Conservation (phyloP, 495 filamentous ascomycete genomes). For the Hypoxylon fuscum region DNA sequence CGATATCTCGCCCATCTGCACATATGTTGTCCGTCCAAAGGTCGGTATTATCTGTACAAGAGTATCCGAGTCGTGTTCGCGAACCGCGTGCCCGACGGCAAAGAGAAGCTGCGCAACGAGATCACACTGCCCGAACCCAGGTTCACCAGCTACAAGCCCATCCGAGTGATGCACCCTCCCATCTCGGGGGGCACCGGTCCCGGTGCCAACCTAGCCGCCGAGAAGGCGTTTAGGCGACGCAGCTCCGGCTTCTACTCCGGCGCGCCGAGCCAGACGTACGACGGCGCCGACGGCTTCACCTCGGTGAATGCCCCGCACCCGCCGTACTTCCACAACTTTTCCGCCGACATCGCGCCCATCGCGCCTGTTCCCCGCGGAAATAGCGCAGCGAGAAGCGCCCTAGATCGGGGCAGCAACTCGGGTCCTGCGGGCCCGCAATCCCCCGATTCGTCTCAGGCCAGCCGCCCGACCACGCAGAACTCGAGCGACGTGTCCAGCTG, state of each 20-base stretch:
- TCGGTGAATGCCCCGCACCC: conserved; percentile 38
- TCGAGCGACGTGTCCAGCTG: conserved; percentile 38
- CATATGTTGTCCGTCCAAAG: conserved; percentile 85
- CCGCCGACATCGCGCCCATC: conserved; percentile 36
- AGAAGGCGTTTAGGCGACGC: conserved; percentile 65
- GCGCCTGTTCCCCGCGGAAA: conserved; percentile 49
- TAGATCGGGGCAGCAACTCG: conserved; percentile 19
- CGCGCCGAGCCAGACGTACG: conserved; percentile 42
- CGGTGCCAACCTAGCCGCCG: conserved; percentile 56
- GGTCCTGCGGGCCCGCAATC: conserved; percentile 33
- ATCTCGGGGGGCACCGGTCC: conserved; percentile 40
- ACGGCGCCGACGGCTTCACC: conserved; percentile 46
- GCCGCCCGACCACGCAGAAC: conserved; percentile 37
- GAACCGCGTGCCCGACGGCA: conserved; percentile 95
- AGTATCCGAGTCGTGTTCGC: conserved; percentile 95
- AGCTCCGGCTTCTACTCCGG: conserved; percentile 63
- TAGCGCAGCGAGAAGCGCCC: conserved; percentile 17
- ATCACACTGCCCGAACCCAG: conserved; percentile 88
- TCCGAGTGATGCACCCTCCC: conserved; percentile 56
- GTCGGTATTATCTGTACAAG: conserved; percentile 90
- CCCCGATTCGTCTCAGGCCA: conserved; percentile 37
- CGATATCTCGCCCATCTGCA: conserved; percentile 95
- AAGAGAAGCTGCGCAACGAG: conserved; percentile 92
- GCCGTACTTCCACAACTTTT: conserved; percentile 28
- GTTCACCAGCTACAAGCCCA: conserved; percentile 84